Conservation (phyloP, 2,329 filamentous ascomycete genomes). For the Emmonsia crescens region DNA sequence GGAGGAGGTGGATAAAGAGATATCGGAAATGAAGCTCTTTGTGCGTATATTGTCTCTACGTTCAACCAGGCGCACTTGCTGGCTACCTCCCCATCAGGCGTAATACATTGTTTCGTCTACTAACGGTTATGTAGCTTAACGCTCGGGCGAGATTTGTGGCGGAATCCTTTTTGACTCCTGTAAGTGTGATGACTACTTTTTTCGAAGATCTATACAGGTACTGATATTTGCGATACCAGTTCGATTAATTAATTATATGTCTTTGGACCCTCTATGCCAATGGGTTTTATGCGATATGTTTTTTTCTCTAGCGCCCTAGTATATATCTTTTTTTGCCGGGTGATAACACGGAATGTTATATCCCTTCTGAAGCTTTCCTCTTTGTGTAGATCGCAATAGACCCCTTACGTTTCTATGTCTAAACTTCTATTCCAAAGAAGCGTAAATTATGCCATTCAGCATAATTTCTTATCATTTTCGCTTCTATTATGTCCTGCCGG, state of each 20-base stretch:
- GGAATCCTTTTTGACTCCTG: slow-evolving; percentile 93
- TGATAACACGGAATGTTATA: neutral
- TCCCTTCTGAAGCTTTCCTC: neutral
- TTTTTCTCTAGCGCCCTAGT: neutral
- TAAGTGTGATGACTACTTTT: slow-evolving; percentile 33
- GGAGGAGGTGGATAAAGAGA: slow-evolving; percentile 99
- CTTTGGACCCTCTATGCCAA: neutral
- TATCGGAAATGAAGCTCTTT: slow-evolving; percentile 99
- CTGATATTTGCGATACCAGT: slow-evolving; percentile 15
- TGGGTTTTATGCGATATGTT: neutral
- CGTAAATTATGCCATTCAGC: neutral
- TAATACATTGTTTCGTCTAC: slow-evolving; percentile 14
- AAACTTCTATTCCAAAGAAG: neutral
- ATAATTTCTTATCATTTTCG: neutral
- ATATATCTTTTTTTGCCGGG: neutral
- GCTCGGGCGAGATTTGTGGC: slow-evolving; percentile 94
- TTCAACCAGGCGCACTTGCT: neutral
- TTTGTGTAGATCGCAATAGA: neutral
- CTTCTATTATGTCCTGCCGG: neutral
- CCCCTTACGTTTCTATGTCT: neutral
- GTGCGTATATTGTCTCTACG: slow-evolving; percentile 45
- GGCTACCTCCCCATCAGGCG: neutral
- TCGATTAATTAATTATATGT: slow-evolving; percentile 21
- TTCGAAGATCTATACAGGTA: neutral
- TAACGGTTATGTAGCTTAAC: slow-evolving; percentile 58